A percentile compares a stretch with the other conserved stretches of the same genome.
Conservation (phyloP, 306 rosid species). For the Cicer pinnatifidum region DNA sequence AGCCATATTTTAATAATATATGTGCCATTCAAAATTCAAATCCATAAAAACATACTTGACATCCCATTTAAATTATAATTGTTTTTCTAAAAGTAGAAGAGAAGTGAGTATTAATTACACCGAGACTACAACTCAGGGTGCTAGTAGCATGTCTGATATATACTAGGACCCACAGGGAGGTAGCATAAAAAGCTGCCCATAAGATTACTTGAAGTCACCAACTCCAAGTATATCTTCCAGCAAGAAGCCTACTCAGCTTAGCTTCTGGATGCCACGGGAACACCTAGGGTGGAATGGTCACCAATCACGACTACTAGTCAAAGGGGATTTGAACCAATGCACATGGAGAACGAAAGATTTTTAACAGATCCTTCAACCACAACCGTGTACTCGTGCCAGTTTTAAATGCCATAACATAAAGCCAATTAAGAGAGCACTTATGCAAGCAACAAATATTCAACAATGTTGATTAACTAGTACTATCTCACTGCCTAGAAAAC, state of each 20-base stretch:
- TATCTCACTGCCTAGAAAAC: conserved; percentile 31
- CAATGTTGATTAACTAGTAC: conserved; percentile 1
- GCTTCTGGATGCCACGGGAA: neutral
- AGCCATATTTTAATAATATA: conserved; percentile 8
- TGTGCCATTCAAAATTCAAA: neutral
- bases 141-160: conserved; percentile 8
- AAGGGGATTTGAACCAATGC: conserved; percentile 23
- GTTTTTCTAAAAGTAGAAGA: conserved; percentile 4
- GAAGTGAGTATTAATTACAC: neutral
- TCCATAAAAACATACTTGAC: neutral
- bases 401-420: conserved; percentile 33
- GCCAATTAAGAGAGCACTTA: conserved; percentile 25
- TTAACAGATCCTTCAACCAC: conserved; percentile 1
- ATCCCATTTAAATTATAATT: conserved; percentile 2
- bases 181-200: neutral
- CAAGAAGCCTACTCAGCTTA: conserved; percentile 22
- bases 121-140: neutral
- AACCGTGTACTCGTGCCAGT: neutral
- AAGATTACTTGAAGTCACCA: conserved; percentile 26
- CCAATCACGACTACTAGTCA: conserved; percentile 22
- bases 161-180: neutral
- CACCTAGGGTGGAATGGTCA: conserved; percentile 18
- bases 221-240: conserved; percentile 23
- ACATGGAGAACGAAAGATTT: neutral
- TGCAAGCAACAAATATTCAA: conserved; percentile 29